Percentiles rank a stretch among this genome's conserved stretches.
Evolutionary conservation across 2,329 filamentous ascomycete species (phyloP).

Genomic region (Verticillium nonalfalfae): DNA sequence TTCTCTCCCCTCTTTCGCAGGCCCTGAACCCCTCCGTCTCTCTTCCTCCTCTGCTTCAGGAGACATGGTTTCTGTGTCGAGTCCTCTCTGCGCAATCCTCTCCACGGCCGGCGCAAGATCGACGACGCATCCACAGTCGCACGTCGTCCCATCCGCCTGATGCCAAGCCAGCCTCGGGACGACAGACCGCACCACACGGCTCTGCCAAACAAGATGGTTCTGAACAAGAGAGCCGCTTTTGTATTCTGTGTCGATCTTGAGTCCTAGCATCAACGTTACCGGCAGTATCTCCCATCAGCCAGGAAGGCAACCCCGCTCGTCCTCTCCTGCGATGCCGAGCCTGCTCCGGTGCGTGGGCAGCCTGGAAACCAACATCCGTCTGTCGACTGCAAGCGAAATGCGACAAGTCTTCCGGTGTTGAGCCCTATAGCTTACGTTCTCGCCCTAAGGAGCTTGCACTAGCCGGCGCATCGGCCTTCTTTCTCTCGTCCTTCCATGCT

Average conservation of each 20-base stretch:
- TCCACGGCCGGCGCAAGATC: neutral
- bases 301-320: neutral
- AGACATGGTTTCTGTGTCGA: neutral
- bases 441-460: too few species aligned
- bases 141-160: neutral
- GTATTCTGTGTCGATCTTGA: too few species aligned
- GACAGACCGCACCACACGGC: neutral
- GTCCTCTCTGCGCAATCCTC: neutral
- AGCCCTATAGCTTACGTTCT: too few species aligned
- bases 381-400: too few species aligned
- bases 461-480: too few species aligned
- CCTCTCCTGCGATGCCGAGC: too few species aligned
- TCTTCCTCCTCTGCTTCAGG: neutral
- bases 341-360: too few species aligned
- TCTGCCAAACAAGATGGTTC: too few species aligned
- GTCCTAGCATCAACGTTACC: neutral
- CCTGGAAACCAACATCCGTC: too few species aligned
- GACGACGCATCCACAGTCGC: neutral
- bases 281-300: neutral
- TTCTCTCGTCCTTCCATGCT: too few species aligned
- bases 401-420: too few species aligned
- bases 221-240: too few species aligned
- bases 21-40: neutral
- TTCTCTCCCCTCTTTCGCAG: neutral
- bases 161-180: neutral